Evolutionary conservation across 2,329 filamentous ascomycete genomes (phyloP).

Genomic region (Stemphylium beticola): DNA sequence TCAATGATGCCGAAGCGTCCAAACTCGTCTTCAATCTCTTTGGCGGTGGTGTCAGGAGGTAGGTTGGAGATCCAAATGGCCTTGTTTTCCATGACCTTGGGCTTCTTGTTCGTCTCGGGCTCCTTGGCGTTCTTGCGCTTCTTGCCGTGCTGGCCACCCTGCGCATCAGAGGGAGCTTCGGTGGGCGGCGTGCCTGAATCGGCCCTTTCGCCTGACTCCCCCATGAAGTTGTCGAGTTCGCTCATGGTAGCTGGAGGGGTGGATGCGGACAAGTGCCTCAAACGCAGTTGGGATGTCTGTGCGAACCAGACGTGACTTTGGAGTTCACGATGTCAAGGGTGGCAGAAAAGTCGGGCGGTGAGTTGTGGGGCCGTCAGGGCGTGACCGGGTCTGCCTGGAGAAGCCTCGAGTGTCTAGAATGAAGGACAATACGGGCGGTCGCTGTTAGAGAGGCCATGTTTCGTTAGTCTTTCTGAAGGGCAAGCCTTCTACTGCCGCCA

Average conservation of each 20-base stretch:
- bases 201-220: slow-evolving; percentile 10
- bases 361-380: slow-evolving; percentile 20
- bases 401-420: slow-evolving; percentile 12
- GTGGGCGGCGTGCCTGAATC: slow-evolving; percentile 3
- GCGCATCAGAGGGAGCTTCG: slow-evolving; percentile 9
- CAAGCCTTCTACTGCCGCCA: slow-evolving; percentile 37
- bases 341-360: slow-evolving; percentile 36
- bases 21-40: slow-evolving; percentile 85
- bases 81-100: slow-evolving; percentile 68
- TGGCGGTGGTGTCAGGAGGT: slow-evolving; percentile 76
- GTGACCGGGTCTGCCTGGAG: slow-evolving; percentile 1
- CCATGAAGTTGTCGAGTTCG: slow-evolving; percentile 22
- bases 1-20: slow-evolving; percentile 91
- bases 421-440: slow-evolving; percentile 18
- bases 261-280: background rate
- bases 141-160: slow-evolving; percentile 15
- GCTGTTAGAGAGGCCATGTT: slow-evolving; percentile 31
- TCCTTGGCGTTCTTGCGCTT: slow-evolving; percentile 36
- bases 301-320: background rate
- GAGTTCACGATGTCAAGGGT: slow-evolving; percentile 16
- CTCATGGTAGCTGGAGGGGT: slow-evolving; percentile 11
- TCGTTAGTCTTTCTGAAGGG: slow-evolving; percentile 42
- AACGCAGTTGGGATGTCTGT: background rate
- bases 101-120: slow-evolving; percentile 35
- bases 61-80: slow-evolving; percentile 92